Evolutionary conservation across 306 rosid genomes (phyloP).

Genomic region (Argentina anserina): DNA sequence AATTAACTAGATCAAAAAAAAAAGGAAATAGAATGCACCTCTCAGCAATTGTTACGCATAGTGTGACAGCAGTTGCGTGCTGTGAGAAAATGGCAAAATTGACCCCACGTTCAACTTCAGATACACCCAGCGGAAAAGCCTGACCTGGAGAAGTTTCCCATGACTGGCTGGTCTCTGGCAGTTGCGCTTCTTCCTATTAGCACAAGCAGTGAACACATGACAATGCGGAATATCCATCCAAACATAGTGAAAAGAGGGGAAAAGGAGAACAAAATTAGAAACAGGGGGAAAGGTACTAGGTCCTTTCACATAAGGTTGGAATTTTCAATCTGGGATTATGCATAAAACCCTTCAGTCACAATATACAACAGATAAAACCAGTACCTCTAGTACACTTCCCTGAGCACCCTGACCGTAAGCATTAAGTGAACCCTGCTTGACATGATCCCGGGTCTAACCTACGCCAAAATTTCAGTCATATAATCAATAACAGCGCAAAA

Average conservation of each 20-base stretch:
- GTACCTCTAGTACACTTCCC: constrained; percentile 67
- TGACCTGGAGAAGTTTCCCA: constrained; percentile 68
- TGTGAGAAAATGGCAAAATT: constrained; percentile 89
- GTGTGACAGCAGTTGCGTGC: constrained; percentile 82
- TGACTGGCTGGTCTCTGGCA: constrained; percentile 35
- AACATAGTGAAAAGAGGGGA: not conserved
- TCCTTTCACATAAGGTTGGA: not conserved
- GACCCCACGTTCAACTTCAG: constrained; percentile 71
- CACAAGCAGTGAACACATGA: constrained; percentile 24
- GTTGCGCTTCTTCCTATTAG: constrained; percentile 59
- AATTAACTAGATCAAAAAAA: not conserved
- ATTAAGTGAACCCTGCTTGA: constrained; percentile 33
- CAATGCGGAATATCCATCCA: constrained; percentile 5
- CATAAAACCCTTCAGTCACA: not conserved
- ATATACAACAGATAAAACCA: constrained; percentile 1
- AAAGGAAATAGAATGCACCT: constrained; percentile 39
- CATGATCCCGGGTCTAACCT: constrained; percentile 52
- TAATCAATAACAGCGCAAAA: constrained; percentile 13
- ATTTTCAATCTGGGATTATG: not conserved
- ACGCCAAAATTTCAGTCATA: constrained; percentile 49
- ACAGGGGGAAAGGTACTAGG: not conserved
- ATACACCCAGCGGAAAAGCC: constrained; percentile 78
- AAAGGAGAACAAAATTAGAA: not conserved
- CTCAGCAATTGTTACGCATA: constrained; percentile 56
- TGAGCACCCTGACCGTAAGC: constrained; percentile 48